A percentile compares a stretch with the other conserved stretches of the same genome.
phyloP scores from a whole-genome alignment of 495 filamentous ascomycete species.

The Xeromyces bisporus region DNA sequence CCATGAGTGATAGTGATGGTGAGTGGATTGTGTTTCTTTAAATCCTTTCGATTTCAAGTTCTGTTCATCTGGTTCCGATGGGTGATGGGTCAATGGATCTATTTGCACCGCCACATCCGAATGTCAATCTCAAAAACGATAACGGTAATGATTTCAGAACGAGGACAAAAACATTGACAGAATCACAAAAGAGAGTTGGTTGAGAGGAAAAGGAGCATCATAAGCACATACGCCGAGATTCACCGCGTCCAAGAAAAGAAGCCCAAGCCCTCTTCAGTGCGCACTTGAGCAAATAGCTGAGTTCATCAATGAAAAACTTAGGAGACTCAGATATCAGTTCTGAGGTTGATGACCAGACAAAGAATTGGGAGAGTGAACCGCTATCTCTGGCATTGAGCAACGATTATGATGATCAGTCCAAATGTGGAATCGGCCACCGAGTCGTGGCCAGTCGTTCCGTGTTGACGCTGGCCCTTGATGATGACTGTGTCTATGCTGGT shows the following conservation, averaged over 20 bases:
- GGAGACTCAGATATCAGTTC: slow-evolving; percentile 23
- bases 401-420: slow-evolving; percentile 6
- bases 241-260: too few species aligned
- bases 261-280: neutral
- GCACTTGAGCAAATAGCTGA: neutral
- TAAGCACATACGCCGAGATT: neutral
- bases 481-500: slow-evolving; percentile 48
- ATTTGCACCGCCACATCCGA: neutral
- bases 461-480: slow-evolving; percentile 28
- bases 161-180: too few species aligned
- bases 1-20: slow-evolving; percentile 1
- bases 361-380: slow-evolving; percentile 23
- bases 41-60: neutral
- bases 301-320: slow-evolving; percentile 19
- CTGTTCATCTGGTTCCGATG: too few species aligned
- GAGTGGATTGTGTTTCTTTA: neutral
- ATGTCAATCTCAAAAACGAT: too few species aligned
- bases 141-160: too few species aligned
- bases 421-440: slow-evolving; percentile 31
- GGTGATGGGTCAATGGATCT: too few species aligned
- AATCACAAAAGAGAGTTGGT: neutral
- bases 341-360: slow-evolving; percentile 25
- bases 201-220: neutral
- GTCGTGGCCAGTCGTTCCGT: slow-evolving; percentile 31
- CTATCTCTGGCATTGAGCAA: slow-evolving; percentile 4